Conservation (phyloP, 345 rosid species). For the Carallia brachiata region DNA sequence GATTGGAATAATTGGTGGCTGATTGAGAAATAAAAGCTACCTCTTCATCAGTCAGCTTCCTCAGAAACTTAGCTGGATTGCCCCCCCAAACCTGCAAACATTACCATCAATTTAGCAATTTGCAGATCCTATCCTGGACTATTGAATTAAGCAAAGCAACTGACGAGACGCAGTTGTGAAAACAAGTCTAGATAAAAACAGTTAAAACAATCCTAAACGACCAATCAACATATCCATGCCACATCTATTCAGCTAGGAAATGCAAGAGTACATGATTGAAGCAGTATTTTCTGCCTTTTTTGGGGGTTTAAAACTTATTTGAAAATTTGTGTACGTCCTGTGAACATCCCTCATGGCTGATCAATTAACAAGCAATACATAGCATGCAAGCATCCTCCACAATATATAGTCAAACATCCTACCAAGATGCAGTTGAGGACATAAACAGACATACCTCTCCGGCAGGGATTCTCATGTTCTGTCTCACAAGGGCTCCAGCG, state of each 20-base stretch:
- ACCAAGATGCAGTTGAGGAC: neutral
- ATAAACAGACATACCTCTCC: slow-evolving; percentile 64
- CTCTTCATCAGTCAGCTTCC: slow-evolving; percentile 79
- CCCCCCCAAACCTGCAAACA: slow-evolving; percentile 87
- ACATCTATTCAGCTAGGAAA: neutral
- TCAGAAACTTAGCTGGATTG: slow-evolving; percentile 89
- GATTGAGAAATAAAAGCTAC: slow-evolving; percentile 67
- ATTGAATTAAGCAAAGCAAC: neutral
- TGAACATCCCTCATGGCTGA: neutral
- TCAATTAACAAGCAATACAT: neutral
- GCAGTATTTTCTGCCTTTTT: neutral
- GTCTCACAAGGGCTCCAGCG: slow-evolving; percentile 95
- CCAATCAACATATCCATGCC: neutral
- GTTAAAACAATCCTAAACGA: neutral
- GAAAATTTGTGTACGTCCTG: neutral
- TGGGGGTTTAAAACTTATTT: neutral
- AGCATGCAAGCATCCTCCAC: neutral
- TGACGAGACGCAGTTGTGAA: neutral
- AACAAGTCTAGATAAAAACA: too few relatives aligned
- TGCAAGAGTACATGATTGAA: neutral
- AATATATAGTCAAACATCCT: neutral
- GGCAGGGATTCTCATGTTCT: slow-evolving; percentile 77
- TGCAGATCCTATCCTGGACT: neutral
- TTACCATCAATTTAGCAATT: neutral
- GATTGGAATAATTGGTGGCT: slow-evolving; percentile 76